Evolutionary conservation across 2,329 filamentous ascomycete species (phyloP), one percentile per base, ranked within the genome.

Genomic region (Claviceps sp.): DNA sequence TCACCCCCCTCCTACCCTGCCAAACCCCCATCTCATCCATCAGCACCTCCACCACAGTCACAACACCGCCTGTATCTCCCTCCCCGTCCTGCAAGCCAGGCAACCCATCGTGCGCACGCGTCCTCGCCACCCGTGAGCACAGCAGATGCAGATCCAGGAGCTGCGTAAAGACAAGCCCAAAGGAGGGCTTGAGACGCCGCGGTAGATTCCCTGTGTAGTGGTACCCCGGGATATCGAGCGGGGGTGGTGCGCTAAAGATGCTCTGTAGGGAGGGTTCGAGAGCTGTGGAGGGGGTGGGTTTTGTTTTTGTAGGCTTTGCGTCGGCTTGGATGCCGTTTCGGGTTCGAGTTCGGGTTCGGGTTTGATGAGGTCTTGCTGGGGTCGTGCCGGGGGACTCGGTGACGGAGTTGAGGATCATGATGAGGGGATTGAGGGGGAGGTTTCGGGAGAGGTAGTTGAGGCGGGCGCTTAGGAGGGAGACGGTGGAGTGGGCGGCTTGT

Each of bases 61-160:
- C 65, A 39, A 30, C 26, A 2, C 16, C 26, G 5, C 26, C 24
- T 11, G 10, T 4, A 19, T 7, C 41, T 45, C 24, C 14, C 24
- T n/a, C 26, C 13, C 7, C 16, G 13, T 14, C 22, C 14, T 16
- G 13, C 2, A 16, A n/a, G n/a, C 30, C 30, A 11, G 30, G 30
- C 10, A 34, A 10, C 4, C 26, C 1, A 30, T 76, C 74, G 1
- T 50, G 61, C 16, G 10, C 10, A 11, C 60, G 61, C 4, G 60
- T 61, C 43, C 67, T 65, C 24, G 76, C 73, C 1, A 78, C 55
- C 3, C 60, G 60, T 4, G 71, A 74, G 54, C 74, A 72, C 2
- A 82, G 65, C 5, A 83, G 56, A 54, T 82, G 78, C 17, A 81
- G 50, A 46, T 80, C 73, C 0, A 79, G 65, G 43, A 81, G 67